phyloP scores from a whole-genome alignment of 73 alveolate genomes.

The Uronychia binucleata region DNA sequence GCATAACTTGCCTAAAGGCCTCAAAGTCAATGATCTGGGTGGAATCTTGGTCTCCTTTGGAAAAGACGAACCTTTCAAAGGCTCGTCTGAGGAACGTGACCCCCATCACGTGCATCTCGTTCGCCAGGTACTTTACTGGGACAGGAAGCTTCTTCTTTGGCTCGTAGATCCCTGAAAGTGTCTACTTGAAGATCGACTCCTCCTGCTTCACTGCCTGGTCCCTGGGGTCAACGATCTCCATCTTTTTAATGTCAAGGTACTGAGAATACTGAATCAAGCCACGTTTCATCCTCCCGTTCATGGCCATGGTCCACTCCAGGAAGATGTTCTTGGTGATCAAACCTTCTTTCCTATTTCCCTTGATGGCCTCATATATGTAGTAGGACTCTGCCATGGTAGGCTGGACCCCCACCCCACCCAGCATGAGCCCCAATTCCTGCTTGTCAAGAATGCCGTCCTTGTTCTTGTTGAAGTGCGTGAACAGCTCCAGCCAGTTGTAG shows the following conservation, averaged over 20 bases:
- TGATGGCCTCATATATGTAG: background rate
- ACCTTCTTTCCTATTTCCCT: background rate
- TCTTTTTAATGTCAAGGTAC: background rate
- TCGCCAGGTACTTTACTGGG: background rate
- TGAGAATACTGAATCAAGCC: background rate
- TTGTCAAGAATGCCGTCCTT: background rate
- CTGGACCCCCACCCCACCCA: background rate
- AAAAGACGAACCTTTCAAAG: background rate
- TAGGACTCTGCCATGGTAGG: background rate
- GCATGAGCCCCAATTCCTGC: background rate
- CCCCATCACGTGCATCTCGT: background rate
- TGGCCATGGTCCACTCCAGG: background rate
- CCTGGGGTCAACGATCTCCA: background rate
- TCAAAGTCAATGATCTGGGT: background rate
- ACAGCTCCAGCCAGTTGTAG: background rate
- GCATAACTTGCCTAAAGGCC: background rate
- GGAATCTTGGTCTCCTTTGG: background rate
- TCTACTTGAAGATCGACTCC: background rate
- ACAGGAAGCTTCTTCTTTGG: background rate
- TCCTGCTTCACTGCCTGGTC: background rate
- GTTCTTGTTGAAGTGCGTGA: background rate
- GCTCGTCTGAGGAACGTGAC: background rate
- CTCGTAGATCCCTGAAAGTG: background rate
- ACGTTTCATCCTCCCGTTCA: background rate
- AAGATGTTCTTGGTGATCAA: background rate